Evolutionary conservation across 345 rosid genomes (phyloP).

Genomic region (thale cress (Arabidopsis thaliana)): TAIR10.1 NC_003070.9:5560501-5561000

Average conservation of each 20-base stretch:
- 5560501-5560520: slow-evolving; percentile 61
- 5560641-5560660: slow-evolving; percentile 46
- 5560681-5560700: slow-evolving; percentile 24
- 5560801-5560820: slow-evolving; percentile 44
- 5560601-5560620: slow-evolving; percentile 51
- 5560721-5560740: slow-evolving; percentile 35
- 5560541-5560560: slow-evolving; percentile 53
- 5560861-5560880: slow-evolving; percentile 11
- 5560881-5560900: slow-evolving; percentile 29
- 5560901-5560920: slow-evolving; percentile 21
- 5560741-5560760: slow-evolving; percentile 35
- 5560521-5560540: slow-evolving; percentile 50
- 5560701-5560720: slow-evolving; percentile 33
- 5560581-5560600: slow-evolving; percentile 49
- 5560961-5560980: not conserved
- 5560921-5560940: slow-evolving; percentile 13
- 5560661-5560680: slow-evolving; percentile 44
- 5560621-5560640: slow-evolving; percentile 48
- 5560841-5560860: slow-evolving; percentile 11
- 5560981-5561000: slow-evolving; percentile 28
- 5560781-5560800: slow-evolving; percentile 48
- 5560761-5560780: slow-evolving; percentile 30
- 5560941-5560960: not conserved
- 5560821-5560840: slow-evolving; percentile 21
- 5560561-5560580: slow-evolving; percentile 58